Evolutionary conservation across 305 asterid species (phyloP).

Genomic region (Coffea humblotiana): DNA sequence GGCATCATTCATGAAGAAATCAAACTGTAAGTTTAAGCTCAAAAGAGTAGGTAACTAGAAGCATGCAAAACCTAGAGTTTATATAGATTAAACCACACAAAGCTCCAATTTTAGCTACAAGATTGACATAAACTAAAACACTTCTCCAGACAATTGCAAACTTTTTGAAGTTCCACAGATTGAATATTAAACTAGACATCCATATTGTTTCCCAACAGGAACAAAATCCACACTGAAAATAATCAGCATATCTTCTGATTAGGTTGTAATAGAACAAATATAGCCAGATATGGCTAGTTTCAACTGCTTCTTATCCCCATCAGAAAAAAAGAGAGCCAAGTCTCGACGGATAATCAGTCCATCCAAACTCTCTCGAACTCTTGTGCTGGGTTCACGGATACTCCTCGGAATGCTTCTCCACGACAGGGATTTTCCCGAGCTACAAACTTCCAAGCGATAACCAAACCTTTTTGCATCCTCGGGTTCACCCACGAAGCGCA

Average conservation of each 20-base stretch:
- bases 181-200: neutral
- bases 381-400: neutral
- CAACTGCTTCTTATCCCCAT: neutral
- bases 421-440: neutral
- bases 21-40: too few relatives aligned
- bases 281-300: neutral
- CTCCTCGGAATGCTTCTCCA: neutral
- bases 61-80: too few relatives aligned
- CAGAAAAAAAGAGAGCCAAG: neutral
- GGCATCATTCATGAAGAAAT: too few relatives aligned
- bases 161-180: too few relatives aligned
- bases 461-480: neutral
- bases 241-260: neutral
- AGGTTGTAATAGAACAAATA: neutral
- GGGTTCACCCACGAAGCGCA: neutral
- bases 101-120: too few relatives aligned
- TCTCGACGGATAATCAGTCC: neutral
- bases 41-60: too few relatives aligned
- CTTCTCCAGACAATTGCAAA: neutral
- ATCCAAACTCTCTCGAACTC: neutral
- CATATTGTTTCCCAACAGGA: neutral
- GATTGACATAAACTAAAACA: neutral
- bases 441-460: neutral
- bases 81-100: too few relatives aligned
- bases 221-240: too few relatives aligned